phyloP scores from a whole-genome alignment of 1,139 yeast genomes.

The Pichia sp. region DNA sequence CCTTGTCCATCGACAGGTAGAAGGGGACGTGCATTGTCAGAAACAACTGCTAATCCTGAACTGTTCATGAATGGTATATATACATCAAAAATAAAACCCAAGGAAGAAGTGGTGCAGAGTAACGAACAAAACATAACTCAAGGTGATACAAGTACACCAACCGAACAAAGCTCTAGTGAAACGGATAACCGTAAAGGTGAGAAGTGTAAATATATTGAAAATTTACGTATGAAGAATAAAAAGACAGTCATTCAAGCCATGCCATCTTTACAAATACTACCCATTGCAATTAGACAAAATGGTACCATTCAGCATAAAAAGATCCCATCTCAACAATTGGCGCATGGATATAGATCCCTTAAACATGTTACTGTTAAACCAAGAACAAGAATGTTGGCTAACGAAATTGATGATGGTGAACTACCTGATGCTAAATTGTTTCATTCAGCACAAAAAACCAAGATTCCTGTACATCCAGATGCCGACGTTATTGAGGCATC shows the following conservation, averaged over 20 bases:
- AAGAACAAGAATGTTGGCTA: constrained; percentile 68
- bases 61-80: constrained; percentile 33
- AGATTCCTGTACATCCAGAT: constrained; percentile 27
- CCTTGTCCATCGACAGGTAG: constrained; percentile 31
- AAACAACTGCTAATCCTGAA: constrained; percentile 28
- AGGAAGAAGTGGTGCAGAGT: neutral
- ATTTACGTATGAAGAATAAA: constrained; percentile 9
- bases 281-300: constrained; percentile 17
- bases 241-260: constrained; percentile 4
- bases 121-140: neutral
- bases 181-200: constrained; percentile 11
- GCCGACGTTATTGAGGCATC: constrained; percentile 28
- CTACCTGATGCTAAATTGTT: constrained; percentile 29
- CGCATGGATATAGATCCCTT: constrained; percentile 1
- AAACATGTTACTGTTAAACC: constrained; percentile 54
- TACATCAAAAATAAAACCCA: neutral
- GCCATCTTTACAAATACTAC: constrained; percentile 13
- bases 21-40: constrained; percentile 31
- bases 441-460: constrained; percentile 24
- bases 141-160: neutral
- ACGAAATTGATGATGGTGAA: constrained; percentile 69
- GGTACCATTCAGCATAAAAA: constrained; percentile 19
- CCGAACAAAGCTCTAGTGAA: neutral
- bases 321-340: constrained; percentile 23
- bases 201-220: constrained; percentile 16